Evolutionary conservation across 2,329 filamentous ascomycete genomes (phyloP).

Genomic region (Trichoderma sp.): DNA sequence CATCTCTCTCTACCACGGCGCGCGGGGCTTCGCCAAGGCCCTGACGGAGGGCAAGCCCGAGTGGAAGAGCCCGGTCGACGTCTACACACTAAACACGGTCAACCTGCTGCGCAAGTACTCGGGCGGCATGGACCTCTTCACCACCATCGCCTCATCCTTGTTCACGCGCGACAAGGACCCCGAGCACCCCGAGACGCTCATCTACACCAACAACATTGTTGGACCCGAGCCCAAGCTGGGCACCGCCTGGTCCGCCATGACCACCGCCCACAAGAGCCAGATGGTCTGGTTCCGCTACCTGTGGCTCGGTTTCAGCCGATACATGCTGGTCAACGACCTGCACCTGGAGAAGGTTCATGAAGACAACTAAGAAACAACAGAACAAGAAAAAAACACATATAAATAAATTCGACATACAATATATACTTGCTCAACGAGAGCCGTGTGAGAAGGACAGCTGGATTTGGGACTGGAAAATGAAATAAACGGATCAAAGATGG

Average conservation of each 20-base stretch:
- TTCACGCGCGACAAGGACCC: constrained; percentile 36
- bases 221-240: constrained; percentile 46
- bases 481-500: constrained; percentile 1
- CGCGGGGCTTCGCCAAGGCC: constrained; percentile 65
- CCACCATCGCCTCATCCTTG: constrained; percentile 61
- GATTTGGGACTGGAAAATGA: background rate
- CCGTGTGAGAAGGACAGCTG: background rate
- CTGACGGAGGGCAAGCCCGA: constrained; percentile 63
- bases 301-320: constrained; percentile 86
- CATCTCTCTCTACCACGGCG: constrained; percentile 81
- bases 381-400: background rate
- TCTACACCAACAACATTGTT: constrained; percentile 71
- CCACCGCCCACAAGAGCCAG: constrained; percentile 83
- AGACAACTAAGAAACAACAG: background rate
- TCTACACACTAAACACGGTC: constrained; percentile 81
- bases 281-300: constrained; percentile 99
- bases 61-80: constrained; percentile 69
- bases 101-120: constrained; percentile 76
- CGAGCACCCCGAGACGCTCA: constrained; percentile 53
- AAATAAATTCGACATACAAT: background rate
- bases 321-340: constrained; percentile 95
- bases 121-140: constrained; percentile 70
- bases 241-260: constrained; percentile 81
- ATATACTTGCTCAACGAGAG: background rate
- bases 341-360: constrained; percentile 43